These are phyloP conservation scores for Epicoccum sorghinum DNA, from an alignment of 2,329 filamentous ascomycete species.

Conservation along the genomic window DNA sequence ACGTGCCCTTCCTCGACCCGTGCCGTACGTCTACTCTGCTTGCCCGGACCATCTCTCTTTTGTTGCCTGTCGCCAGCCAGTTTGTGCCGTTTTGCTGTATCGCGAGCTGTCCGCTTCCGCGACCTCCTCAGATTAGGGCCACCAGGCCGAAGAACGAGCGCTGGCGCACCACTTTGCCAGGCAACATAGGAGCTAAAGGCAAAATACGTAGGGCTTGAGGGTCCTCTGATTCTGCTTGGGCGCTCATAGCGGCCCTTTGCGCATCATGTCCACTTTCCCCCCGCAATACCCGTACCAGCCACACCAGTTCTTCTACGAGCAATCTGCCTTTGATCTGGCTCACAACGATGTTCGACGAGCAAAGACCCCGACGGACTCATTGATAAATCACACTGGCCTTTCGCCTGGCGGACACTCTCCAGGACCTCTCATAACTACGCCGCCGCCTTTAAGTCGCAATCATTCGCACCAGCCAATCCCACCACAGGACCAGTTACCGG, in stretches of 20 bases:
- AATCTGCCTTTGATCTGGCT: constrained; percentile 28
- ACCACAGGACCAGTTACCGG: constrained; percentile 34
- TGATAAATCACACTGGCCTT: constrained; percentile 41
- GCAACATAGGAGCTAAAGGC: constrained; percentile 36
- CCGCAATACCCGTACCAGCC: constrained; percentile 29
- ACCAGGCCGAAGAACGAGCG: constrained; percentile 32
- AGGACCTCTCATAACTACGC: constrained; percentile 40
- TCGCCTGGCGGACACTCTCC: constrained; percentile 45
- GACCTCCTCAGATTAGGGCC: constrained; percentile 22
- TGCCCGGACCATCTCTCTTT: constrained; percentile 29
- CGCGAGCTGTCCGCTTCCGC: constrained; percentile 28
- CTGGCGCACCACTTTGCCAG: constrained; percentile 19
- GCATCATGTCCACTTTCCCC: constrained; percentile 40
- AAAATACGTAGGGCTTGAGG: constrained; percentile 20
- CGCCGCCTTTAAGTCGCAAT: constrained; percentile 40
- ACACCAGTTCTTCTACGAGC: constrained; percentile 28
- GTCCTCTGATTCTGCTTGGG: constrained; percentile 26
- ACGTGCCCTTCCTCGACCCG: constrained; percentile 39
- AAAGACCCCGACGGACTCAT: constrained; percentile 44
- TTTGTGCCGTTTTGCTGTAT: constrained; percentile 22
- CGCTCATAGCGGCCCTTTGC: constrained; percentile 27
- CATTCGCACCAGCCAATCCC: constrained; percentile 39
- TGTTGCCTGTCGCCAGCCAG: constrained; percentile 30
- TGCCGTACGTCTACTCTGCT: constrained; percentile 28
- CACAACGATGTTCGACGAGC: constrained; percentile 35